Conservation (phyloP, 331 rosid genomes). For the Quercus tomentella region DNA sequence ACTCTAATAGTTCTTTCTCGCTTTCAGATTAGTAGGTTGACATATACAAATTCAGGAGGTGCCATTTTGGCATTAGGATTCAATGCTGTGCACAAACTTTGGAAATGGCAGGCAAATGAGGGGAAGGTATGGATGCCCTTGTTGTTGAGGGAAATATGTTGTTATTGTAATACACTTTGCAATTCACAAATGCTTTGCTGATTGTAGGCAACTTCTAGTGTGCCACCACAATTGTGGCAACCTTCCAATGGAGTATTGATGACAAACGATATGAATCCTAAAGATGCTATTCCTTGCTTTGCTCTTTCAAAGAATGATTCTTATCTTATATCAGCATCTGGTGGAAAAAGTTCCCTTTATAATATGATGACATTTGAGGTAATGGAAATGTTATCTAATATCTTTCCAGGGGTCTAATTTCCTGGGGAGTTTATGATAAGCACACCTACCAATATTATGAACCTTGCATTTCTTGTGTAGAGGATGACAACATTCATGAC, state of each 20-base stretch:
- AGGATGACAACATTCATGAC: neutral
- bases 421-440: neutral
- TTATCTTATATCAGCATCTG: slow-evolving; percentile 18
- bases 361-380: slow-evolving; percentile 12
- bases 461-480: slow-evolving; percentile 4
- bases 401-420: neutral
- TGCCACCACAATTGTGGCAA: slow-evolving; percentile 10
- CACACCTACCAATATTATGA: neutral
- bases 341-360: slow-evolving; percentile 13
- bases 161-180: neutral
- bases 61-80: slow-evolving; percentile 7
- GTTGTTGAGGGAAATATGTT: neutral
- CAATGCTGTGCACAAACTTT: slow-evolving; percentile 16
- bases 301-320: slow-evolving; percentile 5
- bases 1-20: neutral
- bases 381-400: neutral
- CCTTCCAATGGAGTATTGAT: neutral
- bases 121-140: slow-evolving; percentile 9
- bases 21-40: slow-evolving; percentile 13
- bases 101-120: slow-evolving; percentile 1
- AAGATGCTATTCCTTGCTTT: slow-evolving; percentile 1
- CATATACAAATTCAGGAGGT: slow-evolving; percentile 3
- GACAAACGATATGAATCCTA: neutral
- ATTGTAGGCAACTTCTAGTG: slow-evolving; percentile 1
- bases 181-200: neutral